phyloP scores from a whole-genome alignment of 495 filamentous ascomycete genomes.

The Xylaria flabelliformis region DNA sequence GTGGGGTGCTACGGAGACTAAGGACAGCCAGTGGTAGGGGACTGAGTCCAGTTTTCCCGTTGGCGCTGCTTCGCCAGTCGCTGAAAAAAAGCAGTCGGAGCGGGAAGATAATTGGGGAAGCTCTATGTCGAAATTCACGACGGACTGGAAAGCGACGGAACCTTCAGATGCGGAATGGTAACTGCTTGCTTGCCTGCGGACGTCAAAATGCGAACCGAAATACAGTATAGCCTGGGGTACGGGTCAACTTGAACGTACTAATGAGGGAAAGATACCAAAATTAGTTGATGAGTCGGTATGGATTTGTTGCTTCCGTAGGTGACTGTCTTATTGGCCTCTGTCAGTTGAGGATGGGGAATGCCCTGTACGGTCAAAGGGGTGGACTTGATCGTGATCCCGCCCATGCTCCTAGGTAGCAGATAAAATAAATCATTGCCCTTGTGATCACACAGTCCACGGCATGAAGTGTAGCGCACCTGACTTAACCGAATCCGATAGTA shows the following conservation, averaged over 20 bases:
- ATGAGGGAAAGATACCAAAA: slow-evolving; percentile 96
- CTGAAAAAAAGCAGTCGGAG: background rate
- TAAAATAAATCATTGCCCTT: slow-evolving; percentile 28
- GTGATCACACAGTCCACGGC: background rate
- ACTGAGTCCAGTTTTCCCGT: background rate
- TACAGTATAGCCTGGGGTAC: slow-evolving; percentile 35
- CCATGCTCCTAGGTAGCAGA: slow-evolving; percentile 38
- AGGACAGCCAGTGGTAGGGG: slow-evolving; percentile 71
- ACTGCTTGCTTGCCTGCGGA: slow-evolving; percentile 10
- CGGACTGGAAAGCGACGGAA: background rate
- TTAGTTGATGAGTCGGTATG: slow-evolving; percentile 31
- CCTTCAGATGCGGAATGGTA: slow-evolving; percentile 25
- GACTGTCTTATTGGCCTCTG: slow-evolving; percentile 47
- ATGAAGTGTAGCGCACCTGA: background rate
- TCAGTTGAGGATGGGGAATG: slow-evolving; percentile 75
- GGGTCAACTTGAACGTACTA: slow-evolving; percentile 72
- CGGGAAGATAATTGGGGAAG: background rate
- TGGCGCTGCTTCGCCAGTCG: background rate
- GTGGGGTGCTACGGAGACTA: slow-evolving; percentile 69
- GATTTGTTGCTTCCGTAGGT: slow-evolving; percentile 39
- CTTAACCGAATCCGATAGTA: background rate
- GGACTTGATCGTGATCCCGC: slow-evolving; percentile 63
- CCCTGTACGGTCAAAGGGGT: slow-evolving; percentile 76
- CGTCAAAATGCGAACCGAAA: slow-evolving; percentile 13
- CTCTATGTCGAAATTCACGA: background rate